phyloP scores from a whole-genome alignment of 2,329 filamentous ascomycete species.

The Pseudogymnoascus sp. region DNA sequence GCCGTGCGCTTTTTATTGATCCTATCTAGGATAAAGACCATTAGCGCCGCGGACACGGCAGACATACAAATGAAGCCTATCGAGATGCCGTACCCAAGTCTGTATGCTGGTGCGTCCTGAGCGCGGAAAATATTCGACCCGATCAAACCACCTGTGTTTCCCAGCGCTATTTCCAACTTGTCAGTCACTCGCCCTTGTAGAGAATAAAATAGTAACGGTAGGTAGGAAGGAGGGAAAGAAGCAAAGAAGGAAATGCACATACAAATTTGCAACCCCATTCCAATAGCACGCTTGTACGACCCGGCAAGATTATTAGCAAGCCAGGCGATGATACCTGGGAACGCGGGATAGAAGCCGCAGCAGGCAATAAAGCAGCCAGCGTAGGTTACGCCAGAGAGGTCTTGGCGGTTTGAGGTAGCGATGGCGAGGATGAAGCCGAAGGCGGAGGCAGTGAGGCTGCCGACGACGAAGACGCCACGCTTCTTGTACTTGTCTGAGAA shows the following conservation, averaged over 20 bases:
- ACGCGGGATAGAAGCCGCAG: constrained; percentile 35
- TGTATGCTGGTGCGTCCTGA: constrained; percentile 10
- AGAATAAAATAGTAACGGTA: neutral
- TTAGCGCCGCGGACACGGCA: constrained; percentile 27
- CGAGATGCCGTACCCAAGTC: constrained; percentile 14
- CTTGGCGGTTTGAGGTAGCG: neutral
- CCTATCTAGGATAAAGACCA: constrained; percentile 33
- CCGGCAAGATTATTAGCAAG: constrained; percentile 49
- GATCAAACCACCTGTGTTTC: constrained; percentile 16
- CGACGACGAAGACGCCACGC: constrained; percentile 43
- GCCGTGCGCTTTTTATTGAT: constrained; percentile 39
- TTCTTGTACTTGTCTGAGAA: constrained; percentile 43
- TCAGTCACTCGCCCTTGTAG: neutral
- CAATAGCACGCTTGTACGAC: constrained; percentile 45
- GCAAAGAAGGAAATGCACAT: neutral
- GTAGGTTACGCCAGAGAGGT: constrained; percentile 22
- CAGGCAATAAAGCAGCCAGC: constrained; percentile 36
- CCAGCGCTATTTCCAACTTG: constrained; percentile 19
- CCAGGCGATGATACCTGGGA: constrained; percentile 40
- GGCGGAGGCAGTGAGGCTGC: constrained; percentile 37
- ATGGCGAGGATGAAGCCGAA: constrained; percentile 13
- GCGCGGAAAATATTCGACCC: constrained; percentile 14
- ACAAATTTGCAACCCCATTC: constrained; percentile 53
- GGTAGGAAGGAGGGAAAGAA: neutral
- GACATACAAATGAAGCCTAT: constrained; percentile 30